Conservation (phyloP, 768 basidiomycete species). For the Boletus patriciae region DNA sequence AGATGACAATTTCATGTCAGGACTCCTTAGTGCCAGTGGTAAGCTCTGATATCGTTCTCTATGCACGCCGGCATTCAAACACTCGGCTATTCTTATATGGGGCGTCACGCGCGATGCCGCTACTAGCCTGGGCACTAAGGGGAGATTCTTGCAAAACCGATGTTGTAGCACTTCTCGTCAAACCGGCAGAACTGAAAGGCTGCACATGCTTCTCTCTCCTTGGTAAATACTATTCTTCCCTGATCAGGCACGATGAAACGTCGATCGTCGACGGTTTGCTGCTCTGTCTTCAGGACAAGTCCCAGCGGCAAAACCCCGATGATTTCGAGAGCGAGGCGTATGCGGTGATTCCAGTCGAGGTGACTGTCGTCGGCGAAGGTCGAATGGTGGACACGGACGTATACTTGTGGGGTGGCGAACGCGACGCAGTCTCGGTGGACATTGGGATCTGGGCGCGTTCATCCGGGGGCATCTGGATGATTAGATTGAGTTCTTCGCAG, state of each 20-base stretch:
- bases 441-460: not conserved
- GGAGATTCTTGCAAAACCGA: not conserved
- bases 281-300: not conserved
- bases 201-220: not conserved
- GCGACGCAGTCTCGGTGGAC: not conserved
- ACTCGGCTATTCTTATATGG: not conserved
- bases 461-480: not conserved
- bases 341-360: not conserved
- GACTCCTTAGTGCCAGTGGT: no score
- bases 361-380: not conserved
- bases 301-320: not conserved
- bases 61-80: no score
- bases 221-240: not conserved
- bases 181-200: not conserved
- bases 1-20: no score
- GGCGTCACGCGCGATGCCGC: not conserved
- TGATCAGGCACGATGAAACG: not conserved
- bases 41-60: no score
- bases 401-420: not conserved
- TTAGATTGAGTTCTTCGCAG: not conserved
- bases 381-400: not conserved
- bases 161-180: not conserved
- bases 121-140: not conserved
- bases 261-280: not conserved
- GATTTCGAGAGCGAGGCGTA: conserved; percentile 1